Percentiles rank a stretch among this genome's conserved stretches.
phyloP scores from a whole-genome alignment of 1,139 yeast genomes.

The Protomyces inundatus region DNA sequence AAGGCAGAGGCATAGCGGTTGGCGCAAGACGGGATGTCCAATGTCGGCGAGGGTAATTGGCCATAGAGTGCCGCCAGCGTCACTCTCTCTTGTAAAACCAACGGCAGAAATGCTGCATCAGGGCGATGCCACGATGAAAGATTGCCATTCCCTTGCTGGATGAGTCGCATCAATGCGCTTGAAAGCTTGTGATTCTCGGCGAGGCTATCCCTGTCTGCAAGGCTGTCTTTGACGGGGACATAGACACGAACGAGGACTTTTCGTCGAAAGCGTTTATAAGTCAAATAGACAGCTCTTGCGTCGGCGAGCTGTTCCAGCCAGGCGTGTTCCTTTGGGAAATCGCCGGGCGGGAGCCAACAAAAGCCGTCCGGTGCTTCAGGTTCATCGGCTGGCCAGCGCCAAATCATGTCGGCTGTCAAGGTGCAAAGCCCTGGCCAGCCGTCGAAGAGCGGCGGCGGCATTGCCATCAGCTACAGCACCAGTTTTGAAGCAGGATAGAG shows the following conservation, averaged over 20 bases:
- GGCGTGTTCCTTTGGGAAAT: constrained; percentile 4
- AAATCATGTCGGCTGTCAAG: neutral
- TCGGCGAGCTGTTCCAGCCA: constrained; percentile 12
- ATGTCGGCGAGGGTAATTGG: constrained; percentile 2
- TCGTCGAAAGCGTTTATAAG: neutral
- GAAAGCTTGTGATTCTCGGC: too few relatives aligned
- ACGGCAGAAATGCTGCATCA: neutral
- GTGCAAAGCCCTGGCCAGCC: neutral
- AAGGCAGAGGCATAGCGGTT: neutral
- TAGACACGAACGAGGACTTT: neutral
- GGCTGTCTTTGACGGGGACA: neutral
- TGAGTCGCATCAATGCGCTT: neutral
- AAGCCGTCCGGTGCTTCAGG: constrained; percentile 16
- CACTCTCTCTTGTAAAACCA: neutral
- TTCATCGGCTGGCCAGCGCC: neutral
- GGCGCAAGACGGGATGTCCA: neutral
- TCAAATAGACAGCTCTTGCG: neutral
- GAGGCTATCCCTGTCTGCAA: too few relatives aligned
- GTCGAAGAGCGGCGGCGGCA: neutral
- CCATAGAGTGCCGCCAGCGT: constrained; percentile 9
- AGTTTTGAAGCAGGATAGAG: too few relatives aligned
- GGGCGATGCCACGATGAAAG: neutral
- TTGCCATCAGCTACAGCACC: too few relatives aligned
- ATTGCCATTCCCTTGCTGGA: neutral
- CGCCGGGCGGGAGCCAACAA: constrained; percentile 13